Base-by-base conservation (phyloP, 768 basidiomycete species). In the Tricholoma matsutake region DNA sequence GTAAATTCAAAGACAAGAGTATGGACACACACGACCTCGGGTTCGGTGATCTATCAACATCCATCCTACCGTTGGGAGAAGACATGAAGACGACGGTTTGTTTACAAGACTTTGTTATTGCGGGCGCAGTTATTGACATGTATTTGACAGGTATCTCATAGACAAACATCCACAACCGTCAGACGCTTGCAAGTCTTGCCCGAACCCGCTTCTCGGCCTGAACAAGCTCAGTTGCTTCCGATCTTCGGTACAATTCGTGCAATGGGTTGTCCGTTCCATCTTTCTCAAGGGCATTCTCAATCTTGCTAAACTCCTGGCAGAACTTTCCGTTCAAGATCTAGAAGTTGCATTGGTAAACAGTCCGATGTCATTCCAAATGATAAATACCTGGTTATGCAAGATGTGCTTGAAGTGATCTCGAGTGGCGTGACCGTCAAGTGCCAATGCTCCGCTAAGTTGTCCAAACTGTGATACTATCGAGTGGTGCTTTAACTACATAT, bases 381-480 rank as follows among this genome's bases (percentile, higher is more conserved):
- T 39, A 31, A 6, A 57, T 58, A 79, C 84, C 73, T 82, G 84
- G 65, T 85, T 82, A 65, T 87, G 70, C 29, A 87, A 67, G 57
- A 86, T 85, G 56, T 86, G 73, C 66, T 81, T 76, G 69, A 86
- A 87, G 68, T 86, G 85, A 41, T 75, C 73, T 35, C 82, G 78
- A 32, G 76, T 70, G 2, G 72, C 70, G n/a, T 69, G 68, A 16
- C 86, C 85, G 54, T 85, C 84, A 45, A 87, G 77, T 37, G 79
- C 72, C 35, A 86, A 73, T 6, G 86, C 81, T 45, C 85, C 85
- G 58, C 75, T 83, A 25, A 87, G 75, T 61, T 87, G 85, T 6
- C 86, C 86, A 60, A 75, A 87, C 70, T 87, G 86, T 22, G 86
- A 87, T 8, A 85, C 83, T 3, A 73, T 74, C 8, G 86, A 86